These are phyloP conservation scores for Cutaneotrichosporon sp. DNA, from an alignment of 1,284 basidiomycete species.

Conservation along the genomic window DNA sequence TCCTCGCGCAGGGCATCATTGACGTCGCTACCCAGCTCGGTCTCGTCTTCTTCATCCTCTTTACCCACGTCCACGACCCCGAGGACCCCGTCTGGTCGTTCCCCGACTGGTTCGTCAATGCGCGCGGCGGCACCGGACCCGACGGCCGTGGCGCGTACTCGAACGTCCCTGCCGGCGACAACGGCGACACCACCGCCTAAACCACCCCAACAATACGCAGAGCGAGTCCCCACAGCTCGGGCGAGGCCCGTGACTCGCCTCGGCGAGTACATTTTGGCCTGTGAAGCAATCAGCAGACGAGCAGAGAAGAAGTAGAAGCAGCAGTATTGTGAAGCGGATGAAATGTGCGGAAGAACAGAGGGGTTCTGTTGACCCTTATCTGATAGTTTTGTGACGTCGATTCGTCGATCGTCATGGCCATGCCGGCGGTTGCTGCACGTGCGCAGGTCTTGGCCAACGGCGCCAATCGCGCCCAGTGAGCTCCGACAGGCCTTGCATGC, in stretches of 20 bases:
- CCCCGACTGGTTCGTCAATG: slow-evolving; percentile 48
- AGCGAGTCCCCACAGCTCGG: not conserved
- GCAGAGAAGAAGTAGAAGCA: too few relatives aligned
- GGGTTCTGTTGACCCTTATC: not conserved
- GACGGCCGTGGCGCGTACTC: slow-evolving; percentile 49
- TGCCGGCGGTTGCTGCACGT: too few relatives aligned
- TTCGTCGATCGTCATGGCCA: not conserved
- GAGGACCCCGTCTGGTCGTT: slow-evolving; percentile 46
- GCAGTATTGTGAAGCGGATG: not conserved
- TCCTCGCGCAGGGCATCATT: slow-evolving; percentile 48
- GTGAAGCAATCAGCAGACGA: not conserved
- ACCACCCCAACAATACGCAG: not conserved
- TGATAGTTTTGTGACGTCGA: not conserved
- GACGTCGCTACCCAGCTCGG: slow-evolving; percentile 49
- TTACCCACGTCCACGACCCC: slow-evolving; percentile 44
- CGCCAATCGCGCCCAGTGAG: too few relatives aligned
- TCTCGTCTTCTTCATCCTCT: slow-evolving; percentile 48
- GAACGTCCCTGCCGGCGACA: slow-evolving; percentile 26
- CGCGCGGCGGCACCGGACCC: slow-evolving; percentile 27
- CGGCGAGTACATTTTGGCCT: not conserved
- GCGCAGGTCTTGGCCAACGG: too few relatives aligned
- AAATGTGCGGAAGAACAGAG: not conserved
- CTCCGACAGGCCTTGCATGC: too few relatives aligned
- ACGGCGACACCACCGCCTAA: not conserved
- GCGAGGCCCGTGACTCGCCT: not conserved